Evolutionary conservation across 306 rosid genomes (phyloP).

Genomic region (Purshia tridentata): DNA sequence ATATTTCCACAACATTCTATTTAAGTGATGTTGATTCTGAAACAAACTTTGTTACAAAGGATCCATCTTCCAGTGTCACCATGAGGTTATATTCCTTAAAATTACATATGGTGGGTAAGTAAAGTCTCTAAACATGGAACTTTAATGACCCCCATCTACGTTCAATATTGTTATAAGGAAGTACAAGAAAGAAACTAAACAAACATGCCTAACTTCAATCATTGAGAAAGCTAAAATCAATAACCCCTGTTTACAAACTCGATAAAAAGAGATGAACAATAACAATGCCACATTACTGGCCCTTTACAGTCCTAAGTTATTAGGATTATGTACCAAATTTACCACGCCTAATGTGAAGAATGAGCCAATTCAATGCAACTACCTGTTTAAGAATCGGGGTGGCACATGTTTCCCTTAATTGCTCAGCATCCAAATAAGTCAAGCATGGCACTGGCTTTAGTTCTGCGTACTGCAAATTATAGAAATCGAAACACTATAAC

Average conservation of each 20-base stretch:
- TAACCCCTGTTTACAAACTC: neutral
- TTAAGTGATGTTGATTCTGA: neutral
- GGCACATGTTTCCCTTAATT: slow-evolving; percentile 66
- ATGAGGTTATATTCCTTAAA: neutral
- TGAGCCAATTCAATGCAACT: slow-evolving; percentile 24
- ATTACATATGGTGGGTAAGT: neutral
- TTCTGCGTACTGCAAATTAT: slow-evolving; percentile 81
- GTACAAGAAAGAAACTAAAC: neutral
- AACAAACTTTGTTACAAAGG: neutral
- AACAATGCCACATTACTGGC: neutral
- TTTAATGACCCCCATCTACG: neutral
- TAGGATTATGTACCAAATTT: neutral
- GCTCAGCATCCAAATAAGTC: slow-evolving; percentile 75
- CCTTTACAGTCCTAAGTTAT: neutral
- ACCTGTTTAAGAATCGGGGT: slow-evolving; percentile 94
- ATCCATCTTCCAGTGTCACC: neutral
- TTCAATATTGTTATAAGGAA: neutral
- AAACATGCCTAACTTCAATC: neutral
- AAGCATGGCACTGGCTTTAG: slow-evolving; percentile 95
- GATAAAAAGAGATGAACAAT: neutral
- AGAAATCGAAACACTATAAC: slow-evolving; percentile 16
- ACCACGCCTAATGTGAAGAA: slow-evolving; percentile 1
- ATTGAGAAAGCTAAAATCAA: neutral
- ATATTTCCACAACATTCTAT: neutral
- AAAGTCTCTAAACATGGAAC: neutral